These are phyloP conservation scores for Fusarium anguioides DNA, from an alignment of 2,329 filamentous ascomycete species.

Conservation along the genomic window DNA sequence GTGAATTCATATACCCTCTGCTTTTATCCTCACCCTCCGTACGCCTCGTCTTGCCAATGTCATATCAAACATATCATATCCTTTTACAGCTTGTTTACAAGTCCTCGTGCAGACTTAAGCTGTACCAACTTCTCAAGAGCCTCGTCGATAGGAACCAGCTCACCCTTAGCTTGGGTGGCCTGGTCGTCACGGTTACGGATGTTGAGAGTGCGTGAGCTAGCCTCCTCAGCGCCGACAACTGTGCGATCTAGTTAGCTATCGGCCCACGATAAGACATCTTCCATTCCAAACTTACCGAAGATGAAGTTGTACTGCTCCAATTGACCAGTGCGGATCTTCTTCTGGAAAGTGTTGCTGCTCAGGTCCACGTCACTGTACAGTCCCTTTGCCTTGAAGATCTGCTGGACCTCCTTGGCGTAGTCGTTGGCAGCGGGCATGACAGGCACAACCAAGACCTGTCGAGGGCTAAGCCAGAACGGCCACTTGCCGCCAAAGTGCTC, in stretches of 20 bases:
- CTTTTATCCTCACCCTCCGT: conserved; percentile 34
- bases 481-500: conserved; percentile 90
- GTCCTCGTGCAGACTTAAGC: conserved; percentile 60
- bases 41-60: conserved; percentile 13
- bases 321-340: conserved; percentile 88
- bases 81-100: conserved; percentile 51
- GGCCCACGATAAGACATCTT: background rate
- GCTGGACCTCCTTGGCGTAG: conserved; percentile 80
- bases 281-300: conserved; percentile 63
- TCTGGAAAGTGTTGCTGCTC: conserved; percentile 82
- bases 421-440: conserved; percentile 83
- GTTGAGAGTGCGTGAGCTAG: conserved; percentile 69
- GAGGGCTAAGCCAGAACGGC: conserved; percentile 90
- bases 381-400: conserved; percentile 72
- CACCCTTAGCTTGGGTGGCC: conserved; percentile 69
- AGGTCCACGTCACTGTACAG: conserved; percentile 72
- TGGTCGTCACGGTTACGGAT: conserved; percentile 73
- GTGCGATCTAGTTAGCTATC: conserved; percentile 29
- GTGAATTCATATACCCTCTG: conserved; percentile 30
- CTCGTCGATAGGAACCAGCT: conserved; percentile 66
- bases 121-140: conserved; percentile 66
- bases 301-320: conserved; percentile 87
- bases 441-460: conserved; percentile 71
- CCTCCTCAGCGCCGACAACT: conserved; percentile 73
- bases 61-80: conserved; percentile 12